Evolutionary conservation across 176 grass and related monocot genomes (phyloP).

Genomic region (Oryza meridionalis): DNA sequence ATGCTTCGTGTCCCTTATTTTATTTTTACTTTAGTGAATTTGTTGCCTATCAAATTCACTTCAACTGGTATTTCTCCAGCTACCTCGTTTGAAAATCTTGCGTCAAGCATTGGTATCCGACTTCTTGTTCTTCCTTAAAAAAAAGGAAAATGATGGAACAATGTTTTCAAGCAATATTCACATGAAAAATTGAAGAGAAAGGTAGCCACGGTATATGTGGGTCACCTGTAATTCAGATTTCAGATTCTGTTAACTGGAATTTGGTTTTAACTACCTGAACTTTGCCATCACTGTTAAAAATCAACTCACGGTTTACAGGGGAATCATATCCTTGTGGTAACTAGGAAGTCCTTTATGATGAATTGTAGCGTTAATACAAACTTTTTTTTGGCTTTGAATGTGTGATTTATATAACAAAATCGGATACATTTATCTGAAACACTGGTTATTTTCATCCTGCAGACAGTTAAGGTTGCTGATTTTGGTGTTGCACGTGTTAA

Average conservation of each 20-base stretch:
- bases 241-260: neutral
- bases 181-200: neutral
- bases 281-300: neutral
- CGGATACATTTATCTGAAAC: conserved; percentile 2
- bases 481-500: conserved; percentile 99
- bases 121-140: neutral
- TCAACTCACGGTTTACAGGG: neutral
- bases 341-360: conserved; percentile 29
- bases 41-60: neutral
- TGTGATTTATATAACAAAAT: neutral
- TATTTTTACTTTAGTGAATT: conserved; percentile 20
- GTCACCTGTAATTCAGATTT: neutral
- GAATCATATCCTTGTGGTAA: neutral
- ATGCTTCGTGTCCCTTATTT: conserved; percentile 4
- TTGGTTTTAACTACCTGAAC: neutral
- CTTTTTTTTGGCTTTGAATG: neutral
- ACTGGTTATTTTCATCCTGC: conserved; percentile 21
- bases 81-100: neutral
- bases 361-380: neutral
- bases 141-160: neutral
- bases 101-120: neutral
- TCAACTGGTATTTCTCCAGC: neutral
- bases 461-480: conserved; percentile 98
- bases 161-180: neutral
- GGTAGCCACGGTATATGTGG: neutral